Evolutionary conservation across 2,329 filamentous ascomycete species (phyloP).

Genomic region (Hymenoscyphus scutula): DNA sequence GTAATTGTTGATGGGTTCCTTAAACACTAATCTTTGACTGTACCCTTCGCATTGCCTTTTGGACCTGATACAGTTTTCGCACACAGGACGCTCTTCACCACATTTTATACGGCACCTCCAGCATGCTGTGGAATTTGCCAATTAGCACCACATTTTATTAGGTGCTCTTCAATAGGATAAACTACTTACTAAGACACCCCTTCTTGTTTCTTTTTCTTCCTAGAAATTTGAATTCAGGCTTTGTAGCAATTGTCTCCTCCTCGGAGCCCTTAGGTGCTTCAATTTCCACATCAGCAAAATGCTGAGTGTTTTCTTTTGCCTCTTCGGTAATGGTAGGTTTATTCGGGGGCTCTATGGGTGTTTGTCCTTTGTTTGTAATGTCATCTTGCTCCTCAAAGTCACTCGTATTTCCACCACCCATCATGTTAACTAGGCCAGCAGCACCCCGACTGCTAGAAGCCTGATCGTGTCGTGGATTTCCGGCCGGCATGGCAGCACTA

Average conservation of each 20-base stretch:
- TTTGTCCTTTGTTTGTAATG: too few species aligned
- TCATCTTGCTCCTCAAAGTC: too few species aligned
- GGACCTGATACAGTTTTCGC: conserved; percentile 82
- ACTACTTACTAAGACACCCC: conserved; percentile 75
- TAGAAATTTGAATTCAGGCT: conserved; percentile 30
- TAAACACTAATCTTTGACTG: conserved; percentile 77
- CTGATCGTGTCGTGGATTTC: too few species aligned
- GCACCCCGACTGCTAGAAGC: too few species aligned
- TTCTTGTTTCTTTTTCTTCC: conserved; percentile 71
- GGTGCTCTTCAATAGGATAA: background rate
- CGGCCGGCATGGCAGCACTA: too few species aligned
- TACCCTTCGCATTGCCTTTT: conserved; percentile 83
- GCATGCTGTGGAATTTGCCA: conserved; percentile 58
- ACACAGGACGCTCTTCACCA: conserved; percentile 81
- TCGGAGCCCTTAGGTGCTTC: conserved; percentile 11
- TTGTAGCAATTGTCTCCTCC: conserved; percentile 17
- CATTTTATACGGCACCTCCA: conserved; percentile 95
- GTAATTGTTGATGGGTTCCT: conserved; percentile 63
- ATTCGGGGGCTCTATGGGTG: too few species aligned
- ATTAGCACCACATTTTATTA: too few species aligned
- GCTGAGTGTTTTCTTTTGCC: too few species aligned
- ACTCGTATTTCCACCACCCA: too few species aligned
- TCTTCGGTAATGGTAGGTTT: too few species aligned
- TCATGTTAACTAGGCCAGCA: too few species aligned
- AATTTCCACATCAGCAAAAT: conserved; percentile 7